Base-by-base conservation (phyloP, 768 basidiomycete genomes). In the Russula earlei region DNA sequence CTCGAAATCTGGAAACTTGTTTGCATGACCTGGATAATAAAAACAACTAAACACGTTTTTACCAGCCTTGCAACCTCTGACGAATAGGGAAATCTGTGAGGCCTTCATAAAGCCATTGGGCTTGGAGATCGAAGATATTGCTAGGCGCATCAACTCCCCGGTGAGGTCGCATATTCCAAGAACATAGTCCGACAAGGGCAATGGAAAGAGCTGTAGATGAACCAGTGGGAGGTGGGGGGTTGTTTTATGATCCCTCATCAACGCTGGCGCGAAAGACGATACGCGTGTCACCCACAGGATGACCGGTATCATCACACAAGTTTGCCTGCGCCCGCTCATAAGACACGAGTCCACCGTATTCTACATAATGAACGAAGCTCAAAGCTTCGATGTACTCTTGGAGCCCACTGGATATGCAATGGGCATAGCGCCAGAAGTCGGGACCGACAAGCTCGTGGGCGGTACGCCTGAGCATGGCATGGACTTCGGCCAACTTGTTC, bases 371-470 rank as follows among this genome's bases (percentile, higher is more conserved):
- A 0, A 88, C 78, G 67, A 97, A 93, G 64, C 90, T 86, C 54
- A 92, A 72, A 1, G 89, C 93, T 69, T 98, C 96, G 60, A 97
- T 90, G 70, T 92, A 98, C 71, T 98, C 96, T 69, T 98, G 93
- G 27, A 98, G 70, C 4, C 94, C 84, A 1, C 85, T 82, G 6
- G 87, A 87, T 53, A 90, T 72, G 60, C 84, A 79, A 33, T 79
- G 77, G 64, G 87, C 78, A 67, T 86, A 83, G 46, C 83, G 77
- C 88, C 91, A 92, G 69, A 85, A 92, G 36, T 72, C 76, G 48
- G 85, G 82, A 11, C 80, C 84, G 37, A 70, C 70, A 9, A 94
- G 70, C 58, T 91, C 86, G 2, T 70, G 69, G 54, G 74, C 72
- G 55, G 96, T 74, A 22, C 69, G 67, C 4, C 77, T 80, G 59